A percentile compares a stretch with the other conserved stretches of the same genome.
Evolutionary conservation across 257 asterid species (phyloP).

Genomic region (Mitragyna speciosa): DNA sequence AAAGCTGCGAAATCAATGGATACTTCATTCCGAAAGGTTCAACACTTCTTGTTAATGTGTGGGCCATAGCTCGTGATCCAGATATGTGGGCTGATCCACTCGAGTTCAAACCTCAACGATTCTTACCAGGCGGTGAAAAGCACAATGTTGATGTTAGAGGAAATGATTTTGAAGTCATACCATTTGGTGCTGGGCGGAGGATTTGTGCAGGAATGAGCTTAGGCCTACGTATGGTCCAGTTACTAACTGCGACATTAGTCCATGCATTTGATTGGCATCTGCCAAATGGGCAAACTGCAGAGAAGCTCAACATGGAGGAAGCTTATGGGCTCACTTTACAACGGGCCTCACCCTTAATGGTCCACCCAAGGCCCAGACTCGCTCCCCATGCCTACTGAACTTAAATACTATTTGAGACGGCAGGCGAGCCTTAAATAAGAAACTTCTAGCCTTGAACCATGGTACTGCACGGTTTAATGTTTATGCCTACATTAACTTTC

Average conservation of each 20-base stretch:
- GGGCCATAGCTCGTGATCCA: constrained; percentile 92
- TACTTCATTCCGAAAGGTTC: constrained; percentile 74
- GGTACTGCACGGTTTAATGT: too few species aligned
- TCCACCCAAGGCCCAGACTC: constrained; percentile 62
- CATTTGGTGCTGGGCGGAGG: constrained; percentile 91
- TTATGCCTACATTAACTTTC: too few species aligned
- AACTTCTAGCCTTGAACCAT: too few species aligned
- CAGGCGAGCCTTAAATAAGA: neutral
- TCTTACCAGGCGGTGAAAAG: constrained; percentile 63
- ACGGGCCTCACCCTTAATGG: constrained; percentile 58
- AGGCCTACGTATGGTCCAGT: constrained; percentile 79
- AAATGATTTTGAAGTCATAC: constrained; percentile 75
- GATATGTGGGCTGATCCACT: constrained; percentile 61
- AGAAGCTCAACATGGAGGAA: constrained; percentile 70
- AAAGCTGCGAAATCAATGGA: constrained; percentile 63
- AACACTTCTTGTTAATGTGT: constrained; percentile 71
- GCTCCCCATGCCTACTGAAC: constrained; percentile 34
- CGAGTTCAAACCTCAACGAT: constrained; percentile 60
- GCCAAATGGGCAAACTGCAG: constrained; percentile 38
- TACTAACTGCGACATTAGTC: constrained; percentile 62
- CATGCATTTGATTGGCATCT: constrained; percentile 68
- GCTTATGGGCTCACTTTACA: constrained; percentile 77
- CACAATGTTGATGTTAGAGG: constrained; percentile 62
- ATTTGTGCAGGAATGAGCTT: constrained; percentile 79
- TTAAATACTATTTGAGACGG: neutral